These are phyloP conservation scores for Stellera chamaejasme DNA, from an alignment of 345 rosid genomes.

Conservation along the genomic window DNA sequence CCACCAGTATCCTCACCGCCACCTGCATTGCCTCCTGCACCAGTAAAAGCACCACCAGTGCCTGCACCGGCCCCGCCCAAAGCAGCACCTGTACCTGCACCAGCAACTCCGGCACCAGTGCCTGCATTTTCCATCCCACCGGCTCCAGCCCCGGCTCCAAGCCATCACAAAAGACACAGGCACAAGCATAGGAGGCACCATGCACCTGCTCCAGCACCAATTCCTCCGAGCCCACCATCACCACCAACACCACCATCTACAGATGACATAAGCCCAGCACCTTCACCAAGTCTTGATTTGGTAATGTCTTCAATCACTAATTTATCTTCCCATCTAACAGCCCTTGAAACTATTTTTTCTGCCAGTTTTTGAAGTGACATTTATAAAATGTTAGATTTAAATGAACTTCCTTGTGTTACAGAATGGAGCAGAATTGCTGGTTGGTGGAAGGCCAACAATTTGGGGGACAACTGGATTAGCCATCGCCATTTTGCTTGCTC, in stretches of 20 bases:
- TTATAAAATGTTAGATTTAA: neutral
- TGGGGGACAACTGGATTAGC: conserved; percentile 43
- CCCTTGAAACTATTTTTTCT: neutral
- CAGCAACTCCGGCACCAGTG: conserved; percentile 21
- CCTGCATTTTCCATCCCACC: conserved; percentile 42
- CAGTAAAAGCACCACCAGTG: conserved; percentile 20
- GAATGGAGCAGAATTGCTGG: conserved; percentile 56
- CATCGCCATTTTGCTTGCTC: conserved; percentile 35
- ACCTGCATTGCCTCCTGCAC: conserved; percentile 18
- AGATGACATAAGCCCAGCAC: conserved; percentile 70
- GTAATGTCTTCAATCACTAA: conserved; percentile 22
- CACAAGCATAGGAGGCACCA: conserved; percentile 66
- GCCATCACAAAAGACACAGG: conserved; percentile 48
- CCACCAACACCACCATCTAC: conserved; percentile 55
- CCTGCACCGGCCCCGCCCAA: conserved; percentile 28
- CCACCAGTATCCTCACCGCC: conserved; percentile 31
- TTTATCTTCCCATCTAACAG: neutral
- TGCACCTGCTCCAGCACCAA: conserved; percentile 70
- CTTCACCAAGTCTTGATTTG: conserved; percentile 56
- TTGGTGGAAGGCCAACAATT: conserved; percentile 32
- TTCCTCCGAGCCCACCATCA: conserved; percentile 72
- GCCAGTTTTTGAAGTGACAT: neutral
- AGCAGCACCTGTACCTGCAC: conserved; percentile 33
- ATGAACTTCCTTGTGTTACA: conserved; percentile 24
- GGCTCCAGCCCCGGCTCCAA: conserved; percentile 45